Base-by-base conservation (phyloP, 2,329 filamentous ascomycete genomes). In the Sphaceloma murrayae region DNA sequence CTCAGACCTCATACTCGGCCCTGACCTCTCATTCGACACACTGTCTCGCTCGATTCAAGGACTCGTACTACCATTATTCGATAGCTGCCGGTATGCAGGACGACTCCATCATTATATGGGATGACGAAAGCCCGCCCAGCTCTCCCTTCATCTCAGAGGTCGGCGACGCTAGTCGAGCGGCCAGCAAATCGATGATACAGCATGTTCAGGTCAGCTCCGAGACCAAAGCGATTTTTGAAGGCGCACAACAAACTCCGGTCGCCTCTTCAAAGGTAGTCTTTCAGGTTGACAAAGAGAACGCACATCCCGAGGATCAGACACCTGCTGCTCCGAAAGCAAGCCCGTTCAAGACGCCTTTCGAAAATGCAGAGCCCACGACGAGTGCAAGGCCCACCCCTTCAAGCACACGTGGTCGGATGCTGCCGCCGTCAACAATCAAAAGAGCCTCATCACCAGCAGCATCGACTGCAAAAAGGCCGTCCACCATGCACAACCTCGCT, bases 91-190 rank as follows among this genome's bases (percentile, higher is more conserved):
- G 32, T 16, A 38, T 38, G 31, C 31, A 33, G 34, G 17, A 38
- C n/a, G 30, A 32, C 22, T 45, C 42, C 9, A 45, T 50, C 19
- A 62, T 60, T 36, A 56, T 56, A 34, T 64, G 58, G 55, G 58
- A 67, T 50, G 60, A 67, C 32, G 52, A 56, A 36, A 54, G 54
- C 13, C 62, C 61, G 17, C 64, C 64, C 4, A 70, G 67, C 45
- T 72, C 68, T 27, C 69, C 69, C 10, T 72, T 71, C 53, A 54
- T 68, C n/a, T 58, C 62, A 31, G 62, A 69, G 44, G 54, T 70
- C 40, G 63, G 64, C 13, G 52, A 63, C 18, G 48, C 52, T 8
- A 59, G 54, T 52, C 51, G 58, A 43, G 52, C 50, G 8, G 46
- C 56, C 11, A 60, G 55, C 52, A 54, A 43, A 18, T 34, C 46